These are phyloP conservation scores for Antitrichia curtipendula DNA, from an alignment of 225 moss, liverwort and hornwort genomes.

Conservation along the genomic window DNA sequence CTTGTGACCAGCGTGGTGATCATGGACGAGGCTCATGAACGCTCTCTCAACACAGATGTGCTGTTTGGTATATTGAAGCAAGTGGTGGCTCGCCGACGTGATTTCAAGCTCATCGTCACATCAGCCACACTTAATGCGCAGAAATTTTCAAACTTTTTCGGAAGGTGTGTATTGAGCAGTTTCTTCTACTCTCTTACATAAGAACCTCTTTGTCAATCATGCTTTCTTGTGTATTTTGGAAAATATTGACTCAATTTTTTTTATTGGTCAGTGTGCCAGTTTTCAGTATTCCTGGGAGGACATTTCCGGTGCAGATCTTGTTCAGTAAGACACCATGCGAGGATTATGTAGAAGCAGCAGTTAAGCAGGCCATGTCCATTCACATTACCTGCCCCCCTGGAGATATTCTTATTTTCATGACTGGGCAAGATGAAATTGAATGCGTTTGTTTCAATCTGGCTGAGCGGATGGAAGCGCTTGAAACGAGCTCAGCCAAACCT, in stretches of 20 bases:
- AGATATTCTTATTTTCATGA: conserved; percentile 98
- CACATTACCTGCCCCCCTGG: conserved; percentile 89
- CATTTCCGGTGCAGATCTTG: conserved; percentile 88
- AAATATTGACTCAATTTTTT: neutral
- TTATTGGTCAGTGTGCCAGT: conserved; percentile 70
- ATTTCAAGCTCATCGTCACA: conserved; percentile 98
- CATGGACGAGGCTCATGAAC: conserved; percentile 55
- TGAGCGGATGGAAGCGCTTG: conserved; percentile 89
- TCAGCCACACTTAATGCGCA: conserved; percentile 95
- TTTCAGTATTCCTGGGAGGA: conserved; percentile 87
- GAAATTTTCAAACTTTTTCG: conserved; percentile 92
- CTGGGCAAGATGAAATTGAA: conserved; percentile 99
- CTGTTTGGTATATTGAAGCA: conserved; percentile 96
- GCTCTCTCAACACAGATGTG: conserved; percentile 84
- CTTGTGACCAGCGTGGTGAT: conserved; percentile 38
- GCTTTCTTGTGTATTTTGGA: neutral
- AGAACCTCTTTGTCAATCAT: neutral
- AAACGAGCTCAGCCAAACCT: conserved; percentile 57
- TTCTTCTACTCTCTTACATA: neutral
- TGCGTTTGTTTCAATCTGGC: conserved; percentile 95
- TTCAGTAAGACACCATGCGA: conserved; percentile 97
- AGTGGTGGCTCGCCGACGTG: conserved; percentile 94
- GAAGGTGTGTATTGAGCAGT: conserved; percentile 39
- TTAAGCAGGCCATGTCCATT: conserved; percentile 99
- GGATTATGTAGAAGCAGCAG: conserved; percentile 96